Evolutionary conservation across 1,284 basidiomycete species (phyloP).

Genomic region (Puccinia hordei): DNA sequence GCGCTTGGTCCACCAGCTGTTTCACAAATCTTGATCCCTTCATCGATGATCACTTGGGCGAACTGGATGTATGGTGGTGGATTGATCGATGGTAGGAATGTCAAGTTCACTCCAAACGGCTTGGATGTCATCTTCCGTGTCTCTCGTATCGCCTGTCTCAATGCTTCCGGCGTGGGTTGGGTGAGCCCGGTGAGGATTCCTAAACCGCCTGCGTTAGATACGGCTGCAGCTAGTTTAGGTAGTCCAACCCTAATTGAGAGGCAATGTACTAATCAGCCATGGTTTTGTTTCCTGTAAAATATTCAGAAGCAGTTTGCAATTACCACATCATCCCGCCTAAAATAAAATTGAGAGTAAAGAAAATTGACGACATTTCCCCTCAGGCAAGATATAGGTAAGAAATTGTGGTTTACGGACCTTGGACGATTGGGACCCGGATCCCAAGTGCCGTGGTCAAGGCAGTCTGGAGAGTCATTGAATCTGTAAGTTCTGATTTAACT

Average conservation of each 20-base stretch:
- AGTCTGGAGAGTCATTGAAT: conserved; percentile 58
- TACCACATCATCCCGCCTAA: conserved; percentile 54
- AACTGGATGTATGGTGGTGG: conserved; percentile 79
- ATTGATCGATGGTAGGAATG: conserved; percentile 81
- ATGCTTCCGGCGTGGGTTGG: conserved; percentile 79
- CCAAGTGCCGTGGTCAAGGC: conserved; percentile 59
- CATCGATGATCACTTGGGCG: conserved; percentile 59
- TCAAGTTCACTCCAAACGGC: conserved; percentile 78
- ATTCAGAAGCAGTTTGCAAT: background rate
- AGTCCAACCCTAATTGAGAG: conserved; percentile 69
- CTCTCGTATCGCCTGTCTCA: conserved; percentile 80
- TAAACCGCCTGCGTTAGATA: conserved; percentile 82
- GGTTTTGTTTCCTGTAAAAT: background rate
- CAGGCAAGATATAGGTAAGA: background rate
- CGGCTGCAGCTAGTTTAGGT: conserved; percentile 73
- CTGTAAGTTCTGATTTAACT: no score
- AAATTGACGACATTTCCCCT: background rate
- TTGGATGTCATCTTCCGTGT: conserved; percentile 61
- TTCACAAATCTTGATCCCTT: conserved; percentile 69
- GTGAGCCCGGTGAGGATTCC: conserved; percentile 84
- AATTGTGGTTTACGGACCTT: conserved; percentile 48
- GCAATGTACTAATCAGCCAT: background rate
- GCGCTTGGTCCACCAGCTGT: conserved; percentile 70
- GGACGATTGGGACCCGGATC: conserved; percentile 58
- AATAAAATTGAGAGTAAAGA: background rate